These are phyloP conservation scores for Aspergillus fischeri DNA, from an alignment of 2,329 filamentous ascomycete species.

Conservation along the genomic window DNA sequence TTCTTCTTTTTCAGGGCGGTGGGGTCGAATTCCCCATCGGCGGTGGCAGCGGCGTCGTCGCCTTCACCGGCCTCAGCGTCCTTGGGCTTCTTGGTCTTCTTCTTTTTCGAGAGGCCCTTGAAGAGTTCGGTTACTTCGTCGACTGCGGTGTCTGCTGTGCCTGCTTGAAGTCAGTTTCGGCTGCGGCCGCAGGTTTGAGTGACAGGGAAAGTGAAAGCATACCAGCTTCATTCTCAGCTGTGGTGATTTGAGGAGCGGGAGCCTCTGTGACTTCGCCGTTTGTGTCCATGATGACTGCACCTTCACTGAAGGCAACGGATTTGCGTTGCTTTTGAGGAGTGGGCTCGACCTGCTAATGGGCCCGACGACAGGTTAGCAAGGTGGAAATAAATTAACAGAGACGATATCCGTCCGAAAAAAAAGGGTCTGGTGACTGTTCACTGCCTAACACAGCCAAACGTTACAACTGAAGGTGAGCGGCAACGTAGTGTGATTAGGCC, in stretches of 20 bases:
- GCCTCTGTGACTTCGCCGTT: constrained; percentile 80
- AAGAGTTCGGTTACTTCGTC: constrained; percentile 65
- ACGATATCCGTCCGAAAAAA: neutral
- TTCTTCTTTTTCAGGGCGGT: constrained; percentile 80
- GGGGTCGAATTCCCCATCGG: constrained; percentile 60
- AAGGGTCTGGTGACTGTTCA: neutral
- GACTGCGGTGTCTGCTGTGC: constrained; percentile 52
- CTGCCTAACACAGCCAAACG: constrained; percentile 1
- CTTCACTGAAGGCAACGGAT: constrained; percentile 89
- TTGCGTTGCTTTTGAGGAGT: constrained; percentile 73
- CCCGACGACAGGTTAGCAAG: constrained; percentile 27
- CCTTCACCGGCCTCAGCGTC: constrained; percentile 49
- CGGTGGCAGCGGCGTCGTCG: constrained; percentile 46
- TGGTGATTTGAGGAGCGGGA: constrained; percentile 70
- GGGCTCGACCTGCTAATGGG: constrained; percentile 39
- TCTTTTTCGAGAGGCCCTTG: constrained; percentile 69
- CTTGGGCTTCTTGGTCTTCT: constrained; percentile 61
- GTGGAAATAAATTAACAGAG: constrained; percentile 8
- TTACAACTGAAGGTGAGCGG: constrained; percentile 5
- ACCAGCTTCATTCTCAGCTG: constrained; percentile 41
- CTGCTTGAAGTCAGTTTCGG: constrained; percentile 5
- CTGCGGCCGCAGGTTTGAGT: neutral
- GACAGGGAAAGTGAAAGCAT: constrained; percentile 20
- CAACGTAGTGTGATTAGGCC: constrained; percentile 19
- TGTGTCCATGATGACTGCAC: constrained; percentile 79